phyloP scores from a whole-genome alignment of 129 eudicot genomes.

The Arctium minus region DNA sequence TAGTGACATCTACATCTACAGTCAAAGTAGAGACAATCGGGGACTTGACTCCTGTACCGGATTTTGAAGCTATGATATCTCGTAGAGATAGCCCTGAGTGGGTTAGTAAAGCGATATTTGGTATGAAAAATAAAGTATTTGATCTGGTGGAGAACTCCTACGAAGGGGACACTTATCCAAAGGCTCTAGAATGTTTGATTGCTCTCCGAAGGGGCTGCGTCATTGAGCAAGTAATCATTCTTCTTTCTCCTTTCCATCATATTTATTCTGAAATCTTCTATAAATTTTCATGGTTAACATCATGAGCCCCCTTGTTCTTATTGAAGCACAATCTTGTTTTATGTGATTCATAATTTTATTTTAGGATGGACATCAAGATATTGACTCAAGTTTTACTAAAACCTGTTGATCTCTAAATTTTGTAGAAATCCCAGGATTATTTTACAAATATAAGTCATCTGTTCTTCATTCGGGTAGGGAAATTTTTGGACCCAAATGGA shows the following conservation, averaged over 20 bases:
- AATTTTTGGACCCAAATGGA: no score
- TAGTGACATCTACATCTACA: constrained; percentile 37
- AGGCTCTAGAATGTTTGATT: constrained; percentile 66
- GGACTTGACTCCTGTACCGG: constrained; percentile 63
- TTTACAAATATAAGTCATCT: no score
- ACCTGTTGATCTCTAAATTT: no score
- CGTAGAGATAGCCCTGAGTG: constrained; percentile 91
- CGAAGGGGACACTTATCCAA: constrained; percentile 63
- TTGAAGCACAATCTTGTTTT: background rate
- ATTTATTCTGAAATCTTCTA: constrained; percentile 16
- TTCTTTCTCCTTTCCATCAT: constrained; percentile 6
- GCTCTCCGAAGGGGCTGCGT: constrained; percentile 91
- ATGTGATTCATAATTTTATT: background rate
- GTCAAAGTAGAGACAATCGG: constrained; percentile 65
- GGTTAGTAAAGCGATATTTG: constrained; percentile 75
- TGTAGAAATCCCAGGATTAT: no score
- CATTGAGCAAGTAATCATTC: constrained; percentile 65
- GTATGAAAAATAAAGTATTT: constrained; percentile 68
- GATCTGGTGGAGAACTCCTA: constrained; percentile 59
- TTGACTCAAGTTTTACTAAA: no score
- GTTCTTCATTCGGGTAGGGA: no score
- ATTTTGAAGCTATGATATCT: constrained; percentile 87
- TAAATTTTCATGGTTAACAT: background rate
- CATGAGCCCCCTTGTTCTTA: background rate
- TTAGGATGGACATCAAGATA: no score